Percentiles rank a stretch among this genome's conserved stretches.
Conservation (phyloP, 2,329 filamentous ascomycete genomes). For the Beauveria bassiana region DNA sequence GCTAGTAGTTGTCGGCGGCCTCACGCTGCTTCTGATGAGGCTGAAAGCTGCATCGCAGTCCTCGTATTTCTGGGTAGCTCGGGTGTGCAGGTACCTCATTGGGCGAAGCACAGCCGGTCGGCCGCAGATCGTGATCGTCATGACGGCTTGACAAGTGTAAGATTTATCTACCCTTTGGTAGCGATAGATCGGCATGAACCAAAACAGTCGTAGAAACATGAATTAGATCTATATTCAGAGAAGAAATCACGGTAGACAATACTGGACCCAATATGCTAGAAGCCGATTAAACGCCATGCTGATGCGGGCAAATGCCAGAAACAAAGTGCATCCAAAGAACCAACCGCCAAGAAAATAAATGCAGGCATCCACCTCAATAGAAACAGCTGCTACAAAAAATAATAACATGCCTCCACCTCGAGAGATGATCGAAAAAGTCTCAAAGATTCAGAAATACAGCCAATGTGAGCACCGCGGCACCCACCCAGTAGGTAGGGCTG, state of each 20-base stretch:
- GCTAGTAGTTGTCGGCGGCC: not conserved
- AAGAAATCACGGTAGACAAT: not conserved
- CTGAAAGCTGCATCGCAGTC: not conserved
- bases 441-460: constrained; percentile 14
- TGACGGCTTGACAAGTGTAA: no score
- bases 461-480: constrained; percentile 16
- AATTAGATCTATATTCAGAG: not conserved
- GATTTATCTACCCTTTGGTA: not conserved
- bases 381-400: no score
- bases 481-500: constrained; percentile 13
- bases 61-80: not conserved
- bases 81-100: not conserved
- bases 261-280: not conserved
- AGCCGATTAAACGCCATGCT: constrained; percentile 3
- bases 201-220: not conserved
- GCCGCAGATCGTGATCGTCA: not conserved
- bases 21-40: not conserved
- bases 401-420: no score
- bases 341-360: not conserved
- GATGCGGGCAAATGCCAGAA: not conserved
- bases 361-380: no score
- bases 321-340: not conserved
- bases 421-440: not conserved
- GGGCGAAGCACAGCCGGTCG: not conserved
- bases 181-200: not conserved